phyloP scores from a whole-genome alignment of 2,329 filamentous ascomycete species.

The Arthroderma sp. region DNA sequence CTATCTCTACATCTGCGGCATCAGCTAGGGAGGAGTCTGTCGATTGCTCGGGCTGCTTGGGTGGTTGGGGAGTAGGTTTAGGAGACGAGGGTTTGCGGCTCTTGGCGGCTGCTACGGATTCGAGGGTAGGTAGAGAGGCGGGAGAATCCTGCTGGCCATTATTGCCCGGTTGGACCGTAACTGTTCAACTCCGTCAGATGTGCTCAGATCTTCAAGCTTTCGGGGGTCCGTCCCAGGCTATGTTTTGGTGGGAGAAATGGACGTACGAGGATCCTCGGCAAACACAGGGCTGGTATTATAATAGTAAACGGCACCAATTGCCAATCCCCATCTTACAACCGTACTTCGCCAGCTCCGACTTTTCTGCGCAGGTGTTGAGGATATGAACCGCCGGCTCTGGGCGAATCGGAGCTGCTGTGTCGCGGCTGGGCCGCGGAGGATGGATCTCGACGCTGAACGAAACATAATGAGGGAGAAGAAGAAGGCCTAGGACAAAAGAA shows the following conservation, averaged over 20 bases:
- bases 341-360: constrained; percentile 72
- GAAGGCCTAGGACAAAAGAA: constrained; percentile 1
- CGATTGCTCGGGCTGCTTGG: constrained; percentile 1
- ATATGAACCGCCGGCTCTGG: constrained; percentile 37
- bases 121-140: constrained; percentile 7
- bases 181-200: neutral
- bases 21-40: too few species aligned
- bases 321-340: constrained; percentile 59
- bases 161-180: constrained; percentile 2
- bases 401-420: constrained; percentile 8
- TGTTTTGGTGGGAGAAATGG: neutral
- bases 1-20: constrained; percentile 8
- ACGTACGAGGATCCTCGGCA: constrained; percentile 66
- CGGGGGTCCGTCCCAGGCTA: too few species aligned
- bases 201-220: too few species aligned
- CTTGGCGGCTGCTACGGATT: constrained; percentile 7
- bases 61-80: constrained; percentile 9
- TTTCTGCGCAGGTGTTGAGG: constrained; percentile 44
- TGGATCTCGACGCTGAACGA: constrained; percentile 11
- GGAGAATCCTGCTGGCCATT: neutral
- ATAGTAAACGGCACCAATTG: constrained; percentile 68
- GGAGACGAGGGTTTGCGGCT: constrained; percentile 5
- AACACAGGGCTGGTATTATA: constrained; percentile 87
- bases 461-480: constrained; percentile 11
- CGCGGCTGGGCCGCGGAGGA: constrained; percentile 8